phyloP scores from a whole-genome alignment of 768 basidiomycete genomes.

The Russula foetens region DNA sequence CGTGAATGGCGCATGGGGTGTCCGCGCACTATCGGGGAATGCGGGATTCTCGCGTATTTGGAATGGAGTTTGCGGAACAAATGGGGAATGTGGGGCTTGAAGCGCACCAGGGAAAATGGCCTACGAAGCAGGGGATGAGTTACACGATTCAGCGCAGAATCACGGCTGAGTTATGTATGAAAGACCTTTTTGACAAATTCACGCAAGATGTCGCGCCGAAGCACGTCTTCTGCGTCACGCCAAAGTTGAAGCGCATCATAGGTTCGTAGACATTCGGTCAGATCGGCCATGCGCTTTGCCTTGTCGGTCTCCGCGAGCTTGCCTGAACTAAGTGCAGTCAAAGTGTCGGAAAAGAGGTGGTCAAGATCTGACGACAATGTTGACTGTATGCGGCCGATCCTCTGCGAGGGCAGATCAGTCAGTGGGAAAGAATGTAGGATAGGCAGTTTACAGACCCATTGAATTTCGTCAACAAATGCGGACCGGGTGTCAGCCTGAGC shows the following conservation, averaged over 20 bases:
- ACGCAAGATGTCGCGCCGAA: constrained; percentile 62
- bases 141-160: not conserved
- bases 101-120: constrained; percentile 69
- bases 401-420: constrained; percentile 34
- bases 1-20: constrained; percentile 47
- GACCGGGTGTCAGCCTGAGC: constrained; percentile 63
- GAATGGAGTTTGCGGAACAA: constrained; percentile 71
- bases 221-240: constrained; percentile 83
- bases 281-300: constrained; percentile 51
- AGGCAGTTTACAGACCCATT: constrained; percentile 55
- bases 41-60: constrained; percentile 22
- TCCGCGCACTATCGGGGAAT: constrained; percentile 40
- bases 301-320: constrained; percentile 57
- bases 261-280: constrained; percentile 70
- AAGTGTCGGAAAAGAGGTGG: constrained; percentile 60
- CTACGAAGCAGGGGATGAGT: constrained; percentile 31
- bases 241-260: constrained; percentile 77
- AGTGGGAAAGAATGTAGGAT: constrained; percentile 6
- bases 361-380: constrained; percentile 85
- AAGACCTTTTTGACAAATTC: constrained; percentile 70
- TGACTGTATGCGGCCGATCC: constrained; percentile 74
- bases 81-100: constrained; percentile 59
- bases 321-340: constrained; percentile 42
- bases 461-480: constrained; percentile 71
- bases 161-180: not conserved